A percentile compares a stretch with the other conserved stretches of the same genome.
Conservation (phyloP, 1,139 yeast genomes). For the Ogataea hybrid region DNA sequence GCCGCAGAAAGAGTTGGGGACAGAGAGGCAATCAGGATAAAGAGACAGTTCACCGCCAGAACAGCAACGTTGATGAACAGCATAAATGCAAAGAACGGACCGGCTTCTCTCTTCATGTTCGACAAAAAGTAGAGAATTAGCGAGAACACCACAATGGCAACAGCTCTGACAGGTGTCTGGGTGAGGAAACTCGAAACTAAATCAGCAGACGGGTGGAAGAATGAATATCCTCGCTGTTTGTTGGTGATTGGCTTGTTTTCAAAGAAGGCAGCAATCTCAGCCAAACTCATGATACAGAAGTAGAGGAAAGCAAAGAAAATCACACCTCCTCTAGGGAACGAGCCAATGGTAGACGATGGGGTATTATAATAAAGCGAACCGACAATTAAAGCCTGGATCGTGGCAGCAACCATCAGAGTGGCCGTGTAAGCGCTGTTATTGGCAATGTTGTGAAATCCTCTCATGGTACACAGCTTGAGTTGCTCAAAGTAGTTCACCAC, state of each 20-base stretch:
- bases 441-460: slow-evolving; percentile 50
- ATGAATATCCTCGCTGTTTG: slow-evolving; percentile 55
- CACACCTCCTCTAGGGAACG: slow-evolving; percentile 59
- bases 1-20: slow-evolving; percentile 49
- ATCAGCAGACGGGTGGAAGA: slow-evolving; percentile 62
- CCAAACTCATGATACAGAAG: slow-evolving; percentile 53
- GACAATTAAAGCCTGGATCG: slow-evolving; percentile 48
- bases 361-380: slow-evolving; percentile 53
- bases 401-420: slow-evolving; percentile 45
- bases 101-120: slow-evolving; percentile 48
- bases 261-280: slow-evolving; percentile 50
- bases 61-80: slow-evolving; percentile 43
- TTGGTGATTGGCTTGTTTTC: slow-evolving; percentile 50
- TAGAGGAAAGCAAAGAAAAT: slow-evolving; percentile 52
- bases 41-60: slow-evolving; percentile 42
- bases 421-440: slow-evolving; percentile 51
- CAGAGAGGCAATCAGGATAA: slow-evolving; percentile 59
- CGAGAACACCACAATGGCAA: slow-evolving; percentile 43
- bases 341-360: slow-evolving; percentile 44
- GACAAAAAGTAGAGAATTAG: slow-evolving; percentile 52
- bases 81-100: slow-evolving; percentile 51
- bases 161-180: slow-evolving; percentile 47
- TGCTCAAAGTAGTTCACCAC: slow-evolving; percentile 47
- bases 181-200: slow-evolving; percentile 46
- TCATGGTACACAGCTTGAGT: slow-evolving; percentile 42